A percentile compares a stretch with the other conserved stretches of the same genome.
phyloP scores from a whole-genome alignment of 139 green algal genomes.

The Coelastrella sp. region DNA sequence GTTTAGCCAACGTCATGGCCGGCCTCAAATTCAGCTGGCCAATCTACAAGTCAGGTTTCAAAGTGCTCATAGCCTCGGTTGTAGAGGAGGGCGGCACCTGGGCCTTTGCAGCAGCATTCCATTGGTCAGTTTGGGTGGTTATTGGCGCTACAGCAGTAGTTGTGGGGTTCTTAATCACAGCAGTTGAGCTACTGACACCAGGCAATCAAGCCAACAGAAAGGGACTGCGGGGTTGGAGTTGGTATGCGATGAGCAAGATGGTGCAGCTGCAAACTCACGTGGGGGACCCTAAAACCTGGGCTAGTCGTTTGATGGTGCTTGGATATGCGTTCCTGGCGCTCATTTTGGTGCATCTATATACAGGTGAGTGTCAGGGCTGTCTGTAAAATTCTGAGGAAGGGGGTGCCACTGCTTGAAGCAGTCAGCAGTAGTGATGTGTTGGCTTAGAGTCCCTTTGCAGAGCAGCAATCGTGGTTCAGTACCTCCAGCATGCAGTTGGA shows the following conservation, averaged over 20 bases:
- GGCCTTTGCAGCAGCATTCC: constrained; percentile 22
- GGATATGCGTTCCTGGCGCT: constrained; percentile 45
- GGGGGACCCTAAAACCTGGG: constrained; percentile 39
- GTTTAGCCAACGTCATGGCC: constrained; percentile 12
- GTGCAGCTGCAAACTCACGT: constrained; percentile 37
- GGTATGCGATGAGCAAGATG: constrained; percentile 34
- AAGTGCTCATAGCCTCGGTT: constrained; percentile 17
- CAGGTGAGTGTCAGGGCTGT: too few species aligned
- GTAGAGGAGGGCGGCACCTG: constrained; percentile 43
- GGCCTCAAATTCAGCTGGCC: constrained; percentile 48
- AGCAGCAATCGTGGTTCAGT: too few species aligned
- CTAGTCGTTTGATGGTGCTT: background rate
- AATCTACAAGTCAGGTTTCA: constrained; percentile 44
- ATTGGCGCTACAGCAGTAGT: constrained; percentile 20
- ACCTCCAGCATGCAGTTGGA: too few species aligned
- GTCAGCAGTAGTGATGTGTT: too few species aligned
- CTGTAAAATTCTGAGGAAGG: too few species aligned
- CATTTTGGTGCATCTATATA: constrained; percentile 49
- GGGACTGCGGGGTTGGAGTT: constrained; percentile 33
- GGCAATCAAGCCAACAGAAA: constrained; percentile 32
- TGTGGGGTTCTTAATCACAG: background rate
- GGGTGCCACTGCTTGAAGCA: too few species aligned
- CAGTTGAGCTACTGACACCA: background rate
- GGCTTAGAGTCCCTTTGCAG: too few species aligned
- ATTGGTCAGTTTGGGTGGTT: constrained; percentile 31